Base-by-base conservation (phyloP, 108 stramenopile genomes). In the Halocafeteria seosinensis region DNA sequence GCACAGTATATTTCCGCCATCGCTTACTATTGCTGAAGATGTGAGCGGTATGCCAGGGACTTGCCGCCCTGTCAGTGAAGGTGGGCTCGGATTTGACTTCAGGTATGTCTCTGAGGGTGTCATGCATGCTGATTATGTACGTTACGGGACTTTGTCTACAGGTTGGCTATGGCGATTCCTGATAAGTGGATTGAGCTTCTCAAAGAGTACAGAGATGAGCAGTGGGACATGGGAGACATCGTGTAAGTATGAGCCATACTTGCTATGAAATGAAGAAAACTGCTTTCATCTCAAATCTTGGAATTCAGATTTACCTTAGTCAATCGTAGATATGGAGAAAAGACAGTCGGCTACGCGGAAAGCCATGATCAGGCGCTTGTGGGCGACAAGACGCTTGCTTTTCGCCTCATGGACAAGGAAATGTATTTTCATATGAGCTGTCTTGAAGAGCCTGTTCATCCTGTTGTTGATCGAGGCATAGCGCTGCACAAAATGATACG, bases 331-430 rank as follows among this genome's bases (percentile, higher is more conserved):
- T 59, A 35, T 33, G 2, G n/a, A 13, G 57, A 59, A n/a, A 8
- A 17, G 2, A 3, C 12, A 2, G 17, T 59, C 17, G 17, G 34
- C 34, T 59, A 24, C 25, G 57, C 57, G n/a, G 57, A 59, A 35
- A 21, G 13, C 13, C 57, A 59, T 35, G 57, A 59, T 35, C 57
- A 59, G 57, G 57, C 57, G 6, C 57, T 59, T 2, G 57, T 59
- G 27, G 57, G 57, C 11, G 57, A 59, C 57, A 59, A 59, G 57
- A 59, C 57, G 6, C 57, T 59, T 12, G 57, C 57, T 2, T 24
- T 59, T 13, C 21, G 57, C 34, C n/a, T 59, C 4, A 24, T 59
- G 57, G 57, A 59, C n/a, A n/a, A 11, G 57, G 57, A 6, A 35
- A 59, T 59, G 6, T 59, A 59, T 35, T 2, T 5, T 12, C 12